A percentile compares a stretch with the other conserved stretches of the same genome.
Conservation (phyloP, 257 asterid species). For the Knoxia roxburghii region DNA sequence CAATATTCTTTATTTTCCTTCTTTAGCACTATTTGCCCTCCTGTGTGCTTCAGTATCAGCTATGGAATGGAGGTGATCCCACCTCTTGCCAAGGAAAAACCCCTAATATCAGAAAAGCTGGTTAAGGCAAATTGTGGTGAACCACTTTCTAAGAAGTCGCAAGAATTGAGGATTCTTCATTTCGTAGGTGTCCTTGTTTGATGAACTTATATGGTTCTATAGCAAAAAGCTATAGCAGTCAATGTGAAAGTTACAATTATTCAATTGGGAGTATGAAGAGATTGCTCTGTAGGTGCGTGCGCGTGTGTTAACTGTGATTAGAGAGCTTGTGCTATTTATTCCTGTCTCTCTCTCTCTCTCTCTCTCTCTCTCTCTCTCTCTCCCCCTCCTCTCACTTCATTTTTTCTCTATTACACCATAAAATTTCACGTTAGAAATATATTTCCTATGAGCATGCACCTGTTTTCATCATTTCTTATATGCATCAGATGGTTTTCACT, state of each 20-base stretch:
- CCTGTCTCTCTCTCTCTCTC: neutral
- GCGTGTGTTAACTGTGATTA: neutral
- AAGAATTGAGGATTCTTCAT: neutral
- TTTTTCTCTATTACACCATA: neutral
- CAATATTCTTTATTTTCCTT: neutral
- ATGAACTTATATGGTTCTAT: too few relatives aligned
- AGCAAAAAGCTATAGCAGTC: neutral
- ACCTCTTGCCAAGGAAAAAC: neutral
- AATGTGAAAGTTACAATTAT: neutral
- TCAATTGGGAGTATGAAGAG: neutral
- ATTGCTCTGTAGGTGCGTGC: too few relatives aligned
- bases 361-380: neutral
- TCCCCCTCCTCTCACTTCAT: neutral
- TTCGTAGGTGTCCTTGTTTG: neutral
- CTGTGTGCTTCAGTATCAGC: neutral
- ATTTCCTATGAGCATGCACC: slow-evolving; percentile 4
- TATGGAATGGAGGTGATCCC: neutral
- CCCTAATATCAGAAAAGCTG: neutral
- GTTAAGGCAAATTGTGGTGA: neutral
- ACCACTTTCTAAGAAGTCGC: neutral
- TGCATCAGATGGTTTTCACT: slow-evolving; percentile 75
- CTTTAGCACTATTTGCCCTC: too few relatives aligned
- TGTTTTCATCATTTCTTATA: slow-evolving; percentile 20
- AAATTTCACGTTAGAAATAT: neutral
- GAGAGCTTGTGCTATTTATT: neutral